These are phyloP conservation scores for Penicillium goetzii DNA, from an alignment of 495 filamentous ascomycete genomes.

Conservation along the genomic window DNA sequence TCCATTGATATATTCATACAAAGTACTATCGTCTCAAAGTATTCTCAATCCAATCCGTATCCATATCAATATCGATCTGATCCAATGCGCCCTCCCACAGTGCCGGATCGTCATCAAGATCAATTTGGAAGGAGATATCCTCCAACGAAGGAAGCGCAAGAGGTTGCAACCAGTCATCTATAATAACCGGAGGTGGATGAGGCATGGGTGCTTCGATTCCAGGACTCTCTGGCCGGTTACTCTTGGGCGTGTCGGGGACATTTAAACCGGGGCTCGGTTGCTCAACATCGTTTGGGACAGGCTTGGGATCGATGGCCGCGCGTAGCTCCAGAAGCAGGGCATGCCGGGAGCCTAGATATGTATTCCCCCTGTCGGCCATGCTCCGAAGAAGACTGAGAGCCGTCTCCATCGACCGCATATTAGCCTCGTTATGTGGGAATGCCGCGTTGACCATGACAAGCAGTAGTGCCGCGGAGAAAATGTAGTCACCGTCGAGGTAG, in stretches of 20 bases:
- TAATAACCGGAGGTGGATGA: not conserved
- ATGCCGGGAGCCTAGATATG: slow-evolving; percentile 47
- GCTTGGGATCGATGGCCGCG: slow-evolving; percentile 33
- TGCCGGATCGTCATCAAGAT: slow-evolving; percentile 42
- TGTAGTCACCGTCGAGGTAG: slow-evolving; percentile 55
- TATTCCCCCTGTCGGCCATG: slow-evolving; percentile 55
- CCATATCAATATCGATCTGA: slow-evolving; percentile 48
- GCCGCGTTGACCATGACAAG: slow-evolving; percentile 56
- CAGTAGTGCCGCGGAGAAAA: slow-evolving; percentile 52
- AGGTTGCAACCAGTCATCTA: slow-evolving; percentile 28
- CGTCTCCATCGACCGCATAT: slow-evolving; percentile 45
- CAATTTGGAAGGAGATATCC: slow-evolving; percentile 42
- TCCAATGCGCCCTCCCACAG: slow-evolving; percentile 44
- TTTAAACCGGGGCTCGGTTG: not conserved
- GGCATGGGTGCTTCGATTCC: slow-evolving; percentile 4
- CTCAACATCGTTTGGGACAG: not conserved
- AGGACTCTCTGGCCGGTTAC: slow-evolving; percentile 19
- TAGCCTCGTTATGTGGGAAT: slow-evolving; percentile 46
- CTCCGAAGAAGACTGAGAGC: slow-evolving; percentile 45
- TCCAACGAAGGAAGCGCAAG: slow-evolving; percentile 34
- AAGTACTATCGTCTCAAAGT: slow-evolving; percentile 31
- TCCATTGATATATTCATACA: not conserved
- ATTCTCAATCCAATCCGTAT: slow-evolving; percentile 47
- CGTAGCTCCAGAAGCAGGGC: slow-evolving; percentile 43
- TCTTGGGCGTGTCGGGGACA: slow-evolving; percentile 24